These are phyloP conservation scores for Odonthalia washingtoniensis DNA, from an alignment of 31 red algal genomes.

Conservation along the genomic window DNA sequence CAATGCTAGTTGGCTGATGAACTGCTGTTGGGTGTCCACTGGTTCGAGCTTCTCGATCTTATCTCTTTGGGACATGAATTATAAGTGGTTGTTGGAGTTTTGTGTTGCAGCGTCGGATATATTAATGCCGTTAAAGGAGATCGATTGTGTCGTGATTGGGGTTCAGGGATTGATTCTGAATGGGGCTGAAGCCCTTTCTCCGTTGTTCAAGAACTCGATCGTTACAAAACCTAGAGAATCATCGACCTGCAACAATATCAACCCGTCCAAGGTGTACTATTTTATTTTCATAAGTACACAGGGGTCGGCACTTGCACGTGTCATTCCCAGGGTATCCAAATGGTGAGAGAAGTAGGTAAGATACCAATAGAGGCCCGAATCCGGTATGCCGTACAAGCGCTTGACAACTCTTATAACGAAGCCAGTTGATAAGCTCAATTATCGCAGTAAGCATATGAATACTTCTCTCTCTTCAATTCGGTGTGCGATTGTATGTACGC, in stretches of 20 bases:
- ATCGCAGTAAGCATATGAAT: not conserved
- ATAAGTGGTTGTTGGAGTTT: not conserved
- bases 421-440: not conserved
- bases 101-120: too few species aligned
- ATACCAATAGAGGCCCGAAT: slow-evolving; percentile 27
- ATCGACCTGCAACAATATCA: not conserved
- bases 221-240: not conserved
- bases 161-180: slow-evolving; percentile 12
- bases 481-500: not conserved
- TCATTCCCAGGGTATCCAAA: too few species aligned
- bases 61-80: not conserved
- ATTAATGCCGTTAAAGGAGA: not conserved
- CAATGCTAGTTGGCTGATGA: not conserved
- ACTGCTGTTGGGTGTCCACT: not conserved
- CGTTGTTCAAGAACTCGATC: not conserved
- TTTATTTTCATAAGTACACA: slow-evolving; percentile 6
- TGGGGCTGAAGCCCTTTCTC: not conserved
- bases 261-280: not conserved
- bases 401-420: not conserved
- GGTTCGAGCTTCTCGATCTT: not conserved
- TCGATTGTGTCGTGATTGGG: not conserved
- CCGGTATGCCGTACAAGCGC: slow-evolving; percentile 39
- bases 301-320: slow-evolving; percentile 1
- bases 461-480: not conserved
- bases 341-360: slow-evolving; percentile 22